A percentile compares a stretch with the other conserved stretches of the same genome.
These are phyloP conservation scores for Claviceps digitariae DNA, from an alignment of 2,329 filamentous ascomycete genomes.

Conservation along the genomic window DNA sequence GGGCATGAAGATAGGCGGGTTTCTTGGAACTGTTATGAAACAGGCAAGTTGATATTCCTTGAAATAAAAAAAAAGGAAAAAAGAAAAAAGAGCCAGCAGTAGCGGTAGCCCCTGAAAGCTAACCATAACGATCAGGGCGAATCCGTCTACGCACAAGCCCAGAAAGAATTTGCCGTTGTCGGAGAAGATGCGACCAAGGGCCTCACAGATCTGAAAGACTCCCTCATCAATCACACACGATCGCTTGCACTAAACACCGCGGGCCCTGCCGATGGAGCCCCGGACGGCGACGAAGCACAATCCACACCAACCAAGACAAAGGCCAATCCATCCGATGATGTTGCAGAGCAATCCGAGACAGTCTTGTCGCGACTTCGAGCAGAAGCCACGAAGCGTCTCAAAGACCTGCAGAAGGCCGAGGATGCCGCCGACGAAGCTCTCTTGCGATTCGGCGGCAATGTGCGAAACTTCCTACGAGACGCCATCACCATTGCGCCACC, in stretches of 20 bases:
- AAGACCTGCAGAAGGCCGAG: constrained; percentile 82
- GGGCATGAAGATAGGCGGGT: constrained; percentile 77
- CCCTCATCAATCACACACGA: constrained; percentile 59
- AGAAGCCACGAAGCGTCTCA: constrained; percentile 71
- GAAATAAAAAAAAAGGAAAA: neutral
- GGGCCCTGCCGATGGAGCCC: constrained; percentile 16
- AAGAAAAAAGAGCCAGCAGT: neutral
- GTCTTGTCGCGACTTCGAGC: constrained; percentile 63
- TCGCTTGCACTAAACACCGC: constrained; percentile 51
- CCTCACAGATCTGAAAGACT: constrained; percentile 54
- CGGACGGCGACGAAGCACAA: constrained; percentile 23
- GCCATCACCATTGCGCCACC: constrained; percentile 76
- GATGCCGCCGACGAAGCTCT: constrained; percentile 94
- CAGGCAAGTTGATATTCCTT: constrained; percentile 40
- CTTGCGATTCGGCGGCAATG: constrained; percentile 77
- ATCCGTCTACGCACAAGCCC: constrained; percentile 68
- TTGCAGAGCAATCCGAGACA: constrained; percentile 36
- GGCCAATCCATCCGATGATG: constrained; percentile 27
- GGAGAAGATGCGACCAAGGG: constrained; percentile 73
- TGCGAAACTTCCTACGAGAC: constrained; percentile 79
- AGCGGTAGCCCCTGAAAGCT: neutral
- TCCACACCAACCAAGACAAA: constrained; percentile 33
- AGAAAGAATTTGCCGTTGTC: constrained; percentile 69
- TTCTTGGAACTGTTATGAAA: constrained; percentile 85
- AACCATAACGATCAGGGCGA: constrained; percentile 45